Percentiles rank a stretch among this genome's conserved stretches.
phyloP scores from a whole-genome alignment of 768 basidiomycete genomes.

The Xerocomellus dryophilus region DNA sequence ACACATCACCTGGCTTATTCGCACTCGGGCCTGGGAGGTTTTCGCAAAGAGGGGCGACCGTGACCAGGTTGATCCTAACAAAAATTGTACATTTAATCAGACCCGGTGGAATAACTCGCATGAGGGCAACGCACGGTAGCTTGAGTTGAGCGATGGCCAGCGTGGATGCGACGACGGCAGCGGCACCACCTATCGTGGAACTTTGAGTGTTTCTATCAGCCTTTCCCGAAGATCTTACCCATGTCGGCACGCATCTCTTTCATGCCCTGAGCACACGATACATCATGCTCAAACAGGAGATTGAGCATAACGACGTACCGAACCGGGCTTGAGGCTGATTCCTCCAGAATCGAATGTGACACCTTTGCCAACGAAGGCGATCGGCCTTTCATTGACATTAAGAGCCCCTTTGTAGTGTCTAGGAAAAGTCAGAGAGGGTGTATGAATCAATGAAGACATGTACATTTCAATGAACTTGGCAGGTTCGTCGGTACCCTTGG shows the following conservation, averaged over 20 bases:
- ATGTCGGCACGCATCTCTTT: constrained; percentile 85
- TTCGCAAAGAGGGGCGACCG: constrained; percentile 67
- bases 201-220: not conserved
- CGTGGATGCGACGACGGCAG: constrained; percentile 58
- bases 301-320: constrained; percentile 39
- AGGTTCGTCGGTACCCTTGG: constrained; percentile 77
- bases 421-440: not conserved
- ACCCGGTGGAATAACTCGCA: not conserved
- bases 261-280: constrained; percentile 54
- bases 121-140: constrained; percentile 55
- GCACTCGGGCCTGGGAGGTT: constrained; percentile 76
- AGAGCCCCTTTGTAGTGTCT: constrained; percentile 82
- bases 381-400: constrained; percentile 51
- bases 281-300: not conserved
- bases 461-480: constrained; percentile 87
- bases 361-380: constrained; percentile 83
- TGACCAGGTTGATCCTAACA: constrained; percentile 69
- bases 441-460: constrained; percentile 8
- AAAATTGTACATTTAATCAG: not conserved
- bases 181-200: constrained; percentile 60
- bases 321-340: constrained; percentile 77
- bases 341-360: constrained; percentile 90
- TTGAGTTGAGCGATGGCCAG: constrained; percentile 78
- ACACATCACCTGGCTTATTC: constrained; percentile 77
- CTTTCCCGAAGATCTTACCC: constrained; percentile 46